A percentile compares a stretch with the other conserved stretches of the same genome.
Evolutionary conservation across 139 green algal species (phyloP).

Genomic region (Volvox reticuliferus): DNA sequence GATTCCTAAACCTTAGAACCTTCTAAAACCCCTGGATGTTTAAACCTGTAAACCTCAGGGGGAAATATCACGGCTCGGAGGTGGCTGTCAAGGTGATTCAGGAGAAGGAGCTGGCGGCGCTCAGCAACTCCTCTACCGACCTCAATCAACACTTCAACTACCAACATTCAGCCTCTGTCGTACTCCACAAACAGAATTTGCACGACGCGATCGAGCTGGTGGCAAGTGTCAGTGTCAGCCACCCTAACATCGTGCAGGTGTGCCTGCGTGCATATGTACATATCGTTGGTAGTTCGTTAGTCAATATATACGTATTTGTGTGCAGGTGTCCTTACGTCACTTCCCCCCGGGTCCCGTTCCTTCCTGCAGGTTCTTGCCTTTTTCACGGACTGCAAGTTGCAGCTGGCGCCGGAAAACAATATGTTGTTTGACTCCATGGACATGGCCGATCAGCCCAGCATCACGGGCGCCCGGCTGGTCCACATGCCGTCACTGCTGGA

Average conservation of each 20-base stretch:
- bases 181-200: constrained; percentile 21
- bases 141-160: neutral
- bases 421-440: constrained; percentile 22
- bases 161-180: neutral
- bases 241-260: constrained; percentile 43
- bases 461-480: neutral
- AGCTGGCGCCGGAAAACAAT: neutral
- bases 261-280: neutral
- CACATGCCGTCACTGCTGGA: constrained; percentile 21
- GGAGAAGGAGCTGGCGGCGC: constrained; percentile 1
- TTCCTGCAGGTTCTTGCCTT: constrained; percentile 3
- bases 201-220: constrained; percentile 40
- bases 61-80: constrained; percentile 16
- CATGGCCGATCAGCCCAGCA: neutral
- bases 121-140: neutral
- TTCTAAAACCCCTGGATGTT: neutral
- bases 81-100: constrained; percentile 36
- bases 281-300: too few species aligned
- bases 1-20: neutral
- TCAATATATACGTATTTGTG: too few species aligned
- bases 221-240: constrained; percentile 15
- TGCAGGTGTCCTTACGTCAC: too few species aligned
- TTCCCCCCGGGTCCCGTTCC: too few species aligned
- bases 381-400: constrained; percentile 35
- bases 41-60: neutral